A percentile compares a stretch with the other conserved stretches of the same genome.
Conservation (phyloP, 768 basidiomycete species). For the Boletellus sp. region DNA sequence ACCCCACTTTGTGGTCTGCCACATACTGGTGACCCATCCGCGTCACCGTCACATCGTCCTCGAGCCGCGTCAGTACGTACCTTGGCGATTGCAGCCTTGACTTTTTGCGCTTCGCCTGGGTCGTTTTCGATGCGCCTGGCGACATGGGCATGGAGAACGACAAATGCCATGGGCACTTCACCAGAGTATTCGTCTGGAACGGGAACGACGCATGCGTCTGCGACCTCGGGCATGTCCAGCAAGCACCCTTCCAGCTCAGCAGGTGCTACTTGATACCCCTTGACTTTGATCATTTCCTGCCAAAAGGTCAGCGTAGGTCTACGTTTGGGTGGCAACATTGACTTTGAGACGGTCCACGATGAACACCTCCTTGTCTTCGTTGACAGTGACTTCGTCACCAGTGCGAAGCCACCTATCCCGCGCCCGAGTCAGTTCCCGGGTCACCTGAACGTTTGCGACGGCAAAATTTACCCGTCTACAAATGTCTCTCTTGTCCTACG, state of each 20-base stretch:
- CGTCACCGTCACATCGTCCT: slow-evolving; percentile 1
- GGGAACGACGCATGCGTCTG: slow-evolving; percentile 61
- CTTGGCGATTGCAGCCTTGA: slow-evolving; percentile 48
- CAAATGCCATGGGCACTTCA: slow-evolving; percentile 68
- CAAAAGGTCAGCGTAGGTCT: slow-evolving; percentile 4
- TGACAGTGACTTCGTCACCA: slow-evolving; percentile 60
- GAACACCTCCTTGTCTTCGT: slow-evolving; percentile 52
- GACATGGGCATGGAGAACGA: slow-evolving; percentile 48
- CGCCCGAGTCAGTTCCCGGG: background rate
- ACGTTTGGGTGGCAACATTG: background rate
- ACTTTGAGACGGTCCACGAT: slow-evolving; percentile 66
- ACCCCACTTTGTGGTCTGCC: slow-evolving; percentile 49
- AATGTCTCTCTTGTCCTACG: slow-evolving; percentile 66
- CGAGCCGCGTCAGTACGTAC: slow-evolving; percentile 27
- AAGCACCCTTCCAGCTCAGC: slow-evolving; percentile 69
- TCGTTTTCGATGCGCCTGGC: slow-evolving; percentile 32
- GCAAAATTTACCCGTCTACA: slow-evolving; percentile 49
- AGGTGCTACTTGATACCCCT: slow-evolving; percentile 72
- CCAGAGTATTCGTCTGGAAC: slow-evolving; percentile 68
- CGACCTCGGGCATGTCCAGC: slow-evolving; percentile 56
- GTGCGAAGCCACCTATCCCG: slow-evolving; percentile 59
- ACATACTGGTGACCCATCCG: slow-evolving; percentile 40
- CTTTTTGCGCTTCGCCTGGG: slow-evolving; percentile 26
- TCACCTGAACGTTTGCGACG: background rate
- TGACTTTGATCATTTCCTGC: slow-evolving; percentile 66